Conservation (phyloP, 805 yeast genomes). For the Ogataea corticis region DNA sequence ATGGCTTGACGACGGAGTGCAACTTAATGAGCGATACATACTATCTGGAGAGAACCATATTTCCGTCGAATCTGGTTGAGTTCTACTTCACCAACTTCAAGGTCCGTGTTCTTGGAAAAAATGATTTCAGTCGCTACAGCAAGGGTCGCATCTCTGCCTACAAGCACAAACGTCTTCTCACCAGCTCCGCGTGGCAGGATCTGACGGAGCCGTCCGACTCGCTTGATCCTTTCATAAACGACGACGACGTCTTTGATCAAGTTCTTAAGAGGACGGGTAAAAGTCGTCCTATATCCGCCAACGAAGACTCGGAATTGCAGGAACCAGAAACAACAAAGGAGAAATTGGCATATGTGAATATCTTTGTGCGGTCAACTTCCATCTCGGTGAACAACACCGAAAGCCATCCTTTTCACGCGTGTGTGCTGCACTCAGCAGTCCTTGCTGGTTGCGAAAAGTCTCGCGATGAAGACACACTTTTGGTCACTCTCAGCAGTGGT, state of each 20-base stretch:
- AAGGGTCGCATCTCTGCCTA: not conserved
- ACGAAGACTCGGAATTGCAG: constrained; percentile 3
- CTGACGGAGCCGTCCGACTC: constrained; percentile 27
- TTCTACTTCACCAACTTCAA: constrained; percentile 24
- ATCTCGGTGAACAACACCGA: constrained; percentile 24
- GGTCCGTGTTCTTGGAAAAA: constrained; percentile 15
- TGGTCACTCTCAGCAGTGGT: constrained; percentile 26
- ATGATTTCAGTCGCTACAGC: constrained; percentile 18
- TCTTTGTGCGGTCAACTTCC: constrained; percentile 26
- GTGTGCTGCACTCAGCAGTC: constrained; percentile 26
- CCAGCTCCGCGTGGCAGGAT: constrained; percentile 26
- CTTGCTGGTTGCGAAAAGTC: constrained; percentile 24
- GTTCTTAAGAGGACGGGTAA: constrained; percentile 8
- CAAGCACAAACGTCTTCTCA: constrained; percentile 18
- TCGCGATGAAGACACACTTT: constrained; percentile 28
- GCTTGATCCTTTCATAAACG: constrained; percentile 24
- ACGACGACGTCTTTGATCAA: constrained; percentile 25
- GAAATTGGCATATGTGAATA: constrained; percentile 16
- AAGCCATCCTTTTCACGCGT: constrained; percentile 19
- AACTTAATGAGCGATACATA: constrained; percentile 7
- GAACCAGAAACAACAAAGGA: not conserved
- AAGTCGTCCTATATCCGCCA: no score
- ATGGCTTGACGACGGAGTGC: not conserved
- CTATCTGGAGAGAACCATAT: constrained; percentile 27
- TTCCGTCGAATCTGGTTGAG: constrained; percentile 24